These are phyloP conservation scores for Brasilioporus rufonigricans DNA, from an alignment of 768 basidiomycete genomes.

Conservation along the genomic window DNA sequence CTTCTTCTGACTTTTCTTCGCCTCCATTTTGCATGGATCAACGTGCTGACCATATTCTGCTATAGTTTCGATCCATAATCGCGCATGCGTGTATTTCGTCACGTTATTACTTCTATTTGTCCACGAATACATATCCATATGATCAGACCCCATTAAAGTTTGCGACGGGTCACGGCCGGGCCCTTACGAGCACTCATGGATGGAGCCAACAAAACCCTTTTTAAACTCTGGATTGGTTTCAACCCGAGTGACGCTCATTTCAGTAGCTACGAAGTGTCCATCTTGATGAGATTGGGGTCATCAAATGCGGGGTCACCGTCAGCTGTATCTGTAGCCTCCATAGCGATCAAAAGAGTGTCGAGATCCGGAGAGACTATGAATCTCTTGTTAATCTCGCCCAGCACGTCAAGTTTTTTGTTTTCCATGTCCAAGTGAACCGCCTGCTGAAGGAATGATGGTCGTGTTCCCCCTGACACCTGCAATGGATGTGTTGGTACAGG, in stretches of 20 bases:
- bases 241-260: not conserved
- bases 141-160: too few species aligned
- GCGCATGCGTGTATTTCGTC: not conserved
- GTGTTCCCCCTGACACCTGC: conserved; percentile 79
- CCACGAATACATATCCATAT: not conserved
- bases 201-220: too few species aligned
- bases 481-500: not conserved
- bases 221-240: too few species aligned
- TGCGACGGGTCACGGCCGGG: too few species aligned
- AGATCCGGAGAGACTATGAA: conserved; percentile 85
- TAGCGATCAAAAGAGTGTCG: conserved; percentile 64
- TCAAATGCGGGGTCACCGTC: conserved; percentile 29
- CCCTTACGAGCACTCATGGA: too few species aligned
- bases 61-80: conserved; percentile 14
- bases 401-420: conserved; percentile 58
- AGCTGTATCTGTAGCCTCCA: conserved; percentile 51
- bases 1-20: conserved; percentile 39
- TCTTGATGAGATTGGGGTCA: conserved; percentile 44
- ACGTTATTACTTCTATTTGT: not conserved
- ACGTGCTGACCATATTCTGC: conserved; percentile 22
- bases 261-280: too few species aligned
- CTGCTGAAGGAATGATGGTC: conserved; percentile 86
- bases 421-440: conserved; percentile 68
- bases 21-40: not conserved
- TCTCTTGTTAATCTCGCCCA: conserved; percentile 86